These are phyloP conservation scores for Knoxdaviesia proteae DNA, from an alignment of 2,329 filamentous ascomycete genomes.

Conservation along the genomic window DNA sequence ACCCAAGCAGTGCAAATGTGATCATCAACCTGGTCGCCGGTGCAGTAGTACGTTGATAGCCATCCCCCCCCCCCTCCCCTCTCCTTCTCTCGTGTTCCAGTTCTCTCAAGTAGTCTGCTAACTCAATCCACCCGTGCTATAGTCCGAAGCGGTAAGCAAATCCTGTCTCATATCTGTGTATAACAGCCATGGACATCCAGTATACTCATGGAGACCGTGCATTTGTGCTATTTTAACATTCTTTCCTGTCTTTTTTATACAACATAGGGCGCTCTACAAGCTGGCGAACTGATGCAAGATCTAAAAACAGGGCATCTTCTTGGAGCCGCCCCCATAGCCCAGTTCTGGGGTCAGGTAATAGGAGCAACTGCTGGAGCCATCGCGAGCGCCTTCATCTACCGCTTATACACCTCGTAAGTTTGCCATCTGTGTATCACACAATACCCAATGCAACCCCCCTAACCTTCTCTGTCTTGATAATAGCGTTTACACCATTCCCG, in stretches of 20 bases:
- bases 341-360: constrained; percentile 93
- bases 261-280: constrained; percentile 57
- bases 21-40: constrained; percentile 89
- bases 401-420: constrained; percentile 50
- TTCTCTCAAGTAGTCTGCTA: background rate
- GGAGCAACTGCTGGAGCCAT: constrained; percentile 73
- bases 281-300: constrained; percentile 91
- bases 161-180: background rate
- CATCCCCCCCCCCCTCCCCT: background rate
- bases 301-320: constrained; percentile 89
- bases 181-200: no score
- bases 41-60: constrained; percentile 35
- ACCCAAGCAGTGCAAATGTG: constrained; percentile 64
- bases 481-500: constrained; percentile 71
- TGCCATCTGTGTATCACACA: no score
- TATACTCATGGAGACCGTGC: no score
- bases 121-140: background rate
- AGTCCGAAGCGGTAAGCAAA: constrained; percentile 19
- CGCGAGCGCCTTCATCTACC: constrained; percentile 70
- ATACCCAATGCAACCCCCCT: constrained; percentile 67
- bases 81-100: background rate
- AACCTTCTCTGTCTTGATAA: constrained; percentile 6
- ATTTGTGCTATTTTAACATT: background rate
- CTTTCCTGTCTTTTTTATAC: background rate
- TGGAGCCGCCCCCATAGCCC: constrained; percentile 77